phyloP scores from a whole-genome alignment of 345 rosid species.

The Heritiera littoralis region DNA sequence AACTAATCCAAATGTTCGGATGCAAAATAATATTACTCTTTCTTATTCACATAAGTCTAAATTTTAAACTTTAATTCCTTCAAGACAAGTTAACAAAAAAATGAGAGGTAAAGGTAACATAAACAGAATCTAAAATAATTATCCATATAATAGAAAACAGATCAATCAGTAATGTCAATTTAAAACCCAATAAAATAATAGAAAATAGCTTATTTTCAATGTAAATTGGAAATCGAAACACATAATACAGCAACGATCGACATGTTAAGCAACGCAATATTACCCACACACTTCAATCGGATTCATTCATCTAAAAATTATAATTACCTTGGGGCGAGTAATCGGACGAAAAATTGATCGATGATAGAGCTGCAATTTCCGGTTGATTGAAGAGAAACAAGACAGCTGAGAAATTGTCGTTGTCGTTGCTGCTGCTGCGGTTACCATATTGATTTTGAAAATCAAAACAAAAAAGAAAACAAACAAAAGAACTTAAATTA shows the following conservation, averaged over 20 bases:
- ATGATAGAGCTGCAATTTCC: conserved; percentile 43
- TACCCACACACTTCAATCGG: background rate
- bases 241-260: background rate
- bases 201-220: background rate
- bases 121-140: background rate
- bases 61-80: background rate
- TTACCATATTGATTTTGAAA: conserved; percentile 11
- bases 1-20: background rate
- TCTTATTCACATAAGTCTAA: background rate
- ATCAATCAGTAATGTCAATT: background rate
- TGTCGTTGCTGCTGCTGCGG: conserved; percentile 41
- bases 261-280: background rate
- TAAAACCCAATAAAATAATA: background rate
- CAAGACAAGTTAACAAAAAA: background rate
- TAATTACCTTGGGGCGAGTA: conserved; percentile 51
- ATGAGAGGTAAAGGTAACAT: background rate
- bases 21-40: background rate
- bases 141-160: background rate
- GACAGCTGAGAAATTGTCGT: conserved; percentile 56
- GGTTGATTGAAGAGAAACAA: conserved; percentile 59
- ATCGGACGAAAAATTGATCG: conserved; percentile 34
- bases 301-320: background rate
- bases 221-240: background rate
- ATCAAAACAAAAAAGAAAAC: background rate
- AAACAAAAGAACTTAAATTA: background rate